Percentiles rank a stretch among this genome's conserved stretches.
Evolutionary conservation across 257 asterid genomes (phyloP).

Genomic region (Capsicum chinense): DNA sequence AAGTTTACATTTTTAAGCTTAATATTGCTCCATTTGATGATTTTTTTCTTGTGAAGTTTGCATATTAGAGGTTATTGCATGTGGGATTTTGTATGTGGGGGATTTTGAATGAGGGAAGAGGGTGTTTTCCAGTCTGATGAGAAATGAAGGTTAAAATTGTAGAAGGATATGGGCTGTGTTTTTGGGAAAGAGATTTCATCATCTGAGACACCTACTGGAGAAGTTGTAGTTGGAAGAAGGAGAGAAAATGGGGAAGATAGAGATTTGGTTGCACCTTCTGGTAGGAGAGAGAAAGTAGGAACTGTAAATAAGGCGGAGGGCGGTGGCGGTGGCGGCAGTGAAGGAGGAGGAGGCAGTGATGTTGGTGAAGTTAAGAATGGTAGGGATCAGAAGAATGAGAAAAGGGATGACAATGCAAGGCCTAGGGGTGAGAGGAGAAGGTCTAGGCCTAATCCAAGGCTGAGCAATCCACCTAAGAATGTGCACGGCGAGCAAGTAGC

Average conservation of each 20-base stretch:
- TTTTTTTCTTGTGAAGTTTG: background rate
- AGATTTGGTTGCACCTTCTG: constrained; percentile 55
- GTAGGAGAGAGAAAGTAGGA: constrained; percentile 67
- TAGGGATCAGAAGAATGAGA: constrained; percentile 40
- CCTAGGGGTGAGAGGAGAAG: constrained; percentile 69
- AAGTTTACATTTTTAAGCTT: background rate
- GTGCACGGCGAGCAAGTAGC: constrained; percentile 91
- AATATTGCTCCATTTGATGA: constrained; percentile 21
- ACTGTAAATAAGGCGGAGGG: constrained; percentile 49
- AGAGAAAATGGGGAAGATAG: constrained; percentile 51
- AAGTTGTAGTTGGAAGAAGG: constrained; percentile 52
- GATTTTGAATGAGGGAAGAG: constrained; percentile 47
- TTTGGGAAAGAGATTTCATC: constrained; percentile 78
- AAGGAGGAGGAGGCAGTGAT: constrained; percentile 43
- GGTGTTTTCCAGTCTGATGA: constrained; percentile 49
- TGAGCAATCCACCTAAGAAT: constrained; percentile 76
- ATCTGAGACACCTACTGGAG: constrained; percentile 57
- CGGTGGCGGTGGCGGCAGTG: constrained; percentile 36
- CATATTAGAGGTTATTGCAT: constrained; percentile 33
- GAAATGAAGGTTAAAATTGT: constrained; percentile 66
- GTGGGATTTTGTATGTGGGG: constrained; percentile 43
- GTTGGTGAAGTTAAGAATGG: constrained; percentile 58
- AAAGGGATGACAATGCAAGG: constrained; percentile 44
- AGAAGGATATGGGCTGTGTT: constrained; percentile 82
- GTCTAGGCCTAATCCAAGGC: constrained; percentile 78